Percentiles rank a stretch among this genome's conserved stretches.
These are phyloP conservation scores for Trichoderma sp. DNA, from an alignment of 2,329 filamentous ascomycete species.

Conservation along the genomic window DNA sequence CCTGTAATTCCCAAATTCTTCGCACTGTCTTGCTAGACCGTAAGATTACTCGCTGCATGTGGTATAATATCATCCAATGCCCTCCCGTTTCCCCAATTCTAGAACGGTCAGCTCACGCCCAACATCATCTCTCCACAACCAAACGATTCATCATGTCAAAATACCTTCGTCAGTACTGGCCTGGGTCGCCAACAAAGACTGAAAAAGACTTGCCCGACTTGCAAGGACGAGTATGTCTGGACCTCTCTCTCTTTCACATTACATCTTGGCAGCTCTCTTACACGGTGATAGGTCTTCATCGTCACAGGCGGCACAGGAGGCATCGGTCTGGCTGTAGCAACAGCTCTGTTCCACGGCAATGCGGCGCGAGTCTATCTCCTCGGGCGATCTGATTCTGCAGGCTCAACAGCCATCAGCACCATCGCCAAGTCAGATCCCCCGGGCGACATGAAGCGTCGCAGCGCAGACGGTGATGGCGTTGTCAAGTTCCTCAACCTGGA, in stretches of 20 bases:
- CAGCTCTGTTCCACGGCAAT: slow-evolving; percentile 53
- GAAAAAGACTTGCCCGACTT: slow-evolving; percentile 45
- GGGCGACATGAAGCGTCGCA: slow-evolving; percentile 45
- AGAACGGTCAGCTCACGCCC: not conserved
- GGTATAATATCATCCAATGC: not conserved
- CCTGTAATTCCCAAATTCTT: not conserved
- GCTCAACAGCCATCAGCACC: slow-evolving; percentile 41
- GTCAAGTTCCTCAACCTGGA: slow-evolving; percentile 45
- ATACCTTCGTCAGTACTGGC: slow-evolving; percentile 19
- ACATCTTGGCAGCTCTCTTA: not conserved
- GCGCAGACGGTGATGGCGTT: slow-evolving; percentile 45
- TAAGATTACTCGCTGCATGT: not conserved
- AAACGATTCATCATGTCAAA: not conserved
- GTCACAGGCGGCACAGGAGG: slow-evolving; percentile 44
- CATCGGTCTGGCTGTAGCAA: slow-evolving; percentile 52
- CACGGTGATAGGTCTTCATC: slow-evolving; percentile 45
- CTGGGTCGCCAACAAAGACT: slow-evolving; percentile 43
- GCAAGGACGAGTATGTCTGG: slow-evolving; percentile 33
- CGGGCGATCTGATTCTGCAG: slow-evolving; percentile 45
- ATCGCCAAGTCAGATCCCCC: slow-evolving; percentile 41
- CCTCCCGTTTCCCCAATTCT: not conserved
- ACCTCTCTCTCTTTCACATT: no score
- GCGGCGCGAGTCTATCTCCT: slow-evolving; percentile 53
- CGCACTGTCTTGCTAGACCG: not conserved
- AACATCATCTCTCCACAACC: not conserved